Conservation (phyloP, 495 filamentous ascomycete genomes). For the Arthonia radiata region DNA sequence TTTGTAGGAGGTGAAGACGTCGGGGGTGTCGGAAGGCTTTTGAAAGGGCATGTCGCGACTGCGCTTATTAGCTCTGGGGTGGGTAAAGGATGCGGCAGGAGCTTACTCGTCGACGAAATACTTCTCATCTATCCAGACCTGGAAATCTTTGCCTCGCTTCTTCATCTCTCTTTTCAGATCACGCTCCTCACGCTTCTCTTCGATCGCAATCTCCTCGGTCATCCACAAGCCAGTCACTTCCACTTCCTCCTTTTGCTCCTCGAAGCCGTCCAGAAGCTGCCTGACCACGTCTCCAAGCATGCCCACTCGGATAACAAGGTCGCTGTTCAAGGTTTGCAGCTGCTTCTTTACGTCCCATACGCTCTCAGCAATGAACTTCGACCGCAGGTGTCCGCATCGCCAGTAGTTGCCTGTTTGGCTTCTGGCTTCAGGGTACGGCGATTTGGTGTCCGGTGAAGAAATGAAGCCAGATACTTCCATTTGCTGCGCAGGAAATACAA, state of each 20-base stretch:
- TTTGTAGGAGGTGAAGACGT: constrained; percentile 42
- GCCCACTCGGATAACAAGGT: constrained; percentile 38
- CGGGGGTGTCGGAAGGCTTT: constrained; percentile 26
- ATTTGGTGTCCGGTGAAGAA: constrained; percentile 8
- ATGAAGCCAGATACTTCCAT: constrained; percentile 48
- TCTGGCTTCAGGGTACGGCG: constrained; percentile 33
- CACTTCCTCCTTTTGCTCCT: constrained; percentile 6
- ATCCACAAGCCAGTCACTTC: constrained; percentile 42
- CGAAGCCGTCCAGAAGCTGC: constrained; percentile 22
- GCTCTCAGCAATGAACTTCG: constrained; percentile 38
- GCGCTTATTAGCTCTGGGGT: constrained; percentile 1
- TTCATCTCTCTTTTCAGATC: constrained; percentile 22
- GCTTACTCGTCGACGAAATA: constrained; percentile 50
- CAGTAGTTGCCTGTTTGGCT: constrained; percentile 32
- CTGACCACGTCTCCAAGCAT: constrained; percentile 24
- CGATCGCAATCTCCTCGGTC: constrained; percentile 34
- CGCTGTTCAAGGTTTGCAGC: constrained; percentile 28
- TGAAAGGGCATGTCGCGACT: constrained; percentile 31
- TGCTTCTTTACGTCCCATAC: constrained; percentile 39
- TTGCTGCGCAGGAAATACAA: constrained; percentile 37
- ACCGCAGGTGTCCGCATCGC: constrained; percentile 42
- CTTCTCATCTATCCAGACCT: constrained; percentile 41
- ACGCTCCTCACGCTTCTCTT: constrained; percentile 36
- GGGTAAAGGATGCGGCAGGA: background rate
- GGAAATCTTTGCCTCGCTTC: constrained; percentile 25